Conservation (phyloP, 1,284 basidiomycete species). For the Phlebopus sp. region DNA sequence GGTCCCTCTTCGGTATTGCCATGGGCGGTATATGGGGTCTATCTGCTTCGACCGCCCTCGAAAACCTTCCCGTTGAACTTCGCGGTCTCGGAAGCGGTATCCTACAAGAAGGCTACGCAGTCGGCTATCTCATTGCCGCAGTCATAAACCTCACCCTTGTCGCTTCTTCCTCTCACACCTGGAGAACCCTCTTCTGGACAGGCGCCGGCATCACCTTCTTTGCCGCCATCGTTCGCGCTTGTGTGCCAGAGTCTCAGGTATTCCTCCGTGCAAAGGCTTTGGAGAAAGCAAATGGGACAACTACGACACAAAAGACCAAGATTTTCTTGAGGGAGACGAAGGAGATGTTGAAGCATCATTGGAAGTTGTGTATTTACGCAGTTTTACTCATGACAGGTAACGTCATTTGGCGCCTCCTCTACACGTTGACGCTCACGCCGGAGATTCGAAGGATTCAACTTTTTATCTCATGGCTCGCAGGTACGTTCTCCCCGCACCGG, state of each 20-base stretch:
- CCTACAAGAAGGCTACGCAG: constrained; percentile 80
- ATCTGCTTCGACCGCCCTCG: constrained; percentile 74
- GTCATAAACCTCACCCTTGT: constrained; percentile 80
- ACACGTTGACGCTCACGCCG: constrained; percentile 1
- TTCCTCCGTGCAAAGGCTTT: constrained; percentile 64
- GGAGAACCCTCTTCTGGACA: constrained; percentile 70
- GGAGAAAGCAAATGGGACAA: constrained; percentile 41
- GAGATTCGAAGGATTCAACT: constrained; percentile 73
- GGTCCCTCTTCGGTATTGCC: constrained; percentile 79
- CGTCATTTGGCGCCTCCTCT: constrained; percentile 30
- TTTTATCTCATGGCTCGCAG: constrained; percentile 86
- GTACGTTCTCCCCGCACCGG: constrained; percentile 21
- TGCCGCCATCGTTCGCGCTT: constrained; percentile 68
- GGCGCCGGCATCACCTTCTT: constrained; percentile 71
- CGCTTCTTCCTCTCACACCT: constrained; percentile 45
- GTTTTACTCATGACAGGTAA: constrained; percentile 78
- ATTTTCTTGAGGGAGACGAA: constrained; percentile 72
- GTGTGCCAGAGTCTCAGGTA: constrained; percentile 79
- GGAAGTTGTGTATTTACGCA: constrained; percentile 85
- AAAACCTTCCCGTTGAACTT: constrained; percentile 84
- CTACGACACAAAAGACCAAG: constrained; percentile 55
- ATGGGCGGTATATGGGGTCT: constrained; percentile 91
- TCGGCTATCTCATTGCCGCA: constrained; percentile 60
- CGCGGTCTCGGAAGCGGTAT: constrained; percentile 87
- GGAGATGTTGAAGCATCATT: constrained; percentile 81